A percentile compares a stretch with the other conserved stretches of the same genome.
These are phyloP conservation scores for Calonectria pseudoturangicola DNA, from an alignment of 2,329 filamentous ascomycete species.

Conservation along the genomic window DNA sequence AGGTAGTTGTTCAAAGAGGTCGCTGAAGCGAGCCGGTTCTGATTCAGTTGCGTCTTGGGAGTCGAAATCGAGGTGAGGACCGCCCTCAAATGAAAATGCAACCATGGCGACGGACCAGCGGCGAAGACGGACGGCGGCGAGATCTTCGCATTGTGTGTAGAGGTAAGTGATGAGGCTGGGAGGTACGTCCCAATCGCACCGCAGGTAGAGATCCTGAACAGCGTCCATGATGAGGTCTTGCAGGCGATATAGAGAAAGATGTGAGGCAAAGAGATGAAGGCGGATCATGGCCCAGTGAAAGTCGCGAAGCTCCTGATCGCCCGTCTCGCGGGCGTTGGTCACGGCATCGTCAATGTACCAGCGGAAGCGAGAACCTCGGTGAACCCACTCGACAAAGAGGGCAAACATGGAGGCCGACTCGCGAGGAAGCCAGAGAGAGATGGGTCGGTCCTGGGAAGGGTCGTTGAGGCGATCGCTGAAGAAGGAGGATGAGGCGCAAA, in stretches of 20 bases:
- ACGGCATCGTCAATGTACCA: constrained; percentile 65
- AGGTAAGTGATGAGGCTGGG: constrained; percentile 70
- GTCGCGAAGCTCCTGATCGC: constrained; percentile 58
- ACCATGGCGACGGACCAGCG: constrained; percentile 78
- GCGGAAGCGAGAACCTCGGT: constrained; percentile 65
- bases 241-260: constrained; percentile 68
- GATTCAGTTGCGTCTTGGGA: constrained; percentile 55
- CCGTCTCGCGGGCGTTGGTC: constrained; percentile 54
- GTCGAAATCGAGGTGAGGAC: constrained; percentile 57
- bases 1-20: constrained; percentile 65
- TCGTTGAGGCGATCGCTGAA: constrained; percentile 68
- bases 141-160: constrained; percentile 71
- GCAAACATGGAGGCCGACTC: constrained; percentile 72
- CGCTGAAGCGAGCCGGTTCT: constrained; percentile 61
- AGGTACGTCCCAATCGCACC: constrained; percentile 75
- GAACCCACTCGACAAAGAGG: constrained; percentile 72
- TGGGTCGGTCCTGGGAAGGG: constrained; percentile 52
- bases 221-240: constrained; percentile 76
- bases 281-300: constrained; percentile 75
- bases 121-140: constrained; percentile 70
- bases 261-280: constrained; percentile 74
- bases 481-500: constrained; percentile 68
- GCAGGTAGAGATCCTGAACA: constrained; percentile 75
- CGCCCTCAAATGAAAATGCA: constrained; percentile 70
- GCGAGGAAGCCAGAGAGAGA: constrained; percentile 64